These are phyloP conservation scores for Daldinia vernicosa DNA, from an alignment of 495 filamentous ascomycete species.

Conservation along the genomic window DNA sequence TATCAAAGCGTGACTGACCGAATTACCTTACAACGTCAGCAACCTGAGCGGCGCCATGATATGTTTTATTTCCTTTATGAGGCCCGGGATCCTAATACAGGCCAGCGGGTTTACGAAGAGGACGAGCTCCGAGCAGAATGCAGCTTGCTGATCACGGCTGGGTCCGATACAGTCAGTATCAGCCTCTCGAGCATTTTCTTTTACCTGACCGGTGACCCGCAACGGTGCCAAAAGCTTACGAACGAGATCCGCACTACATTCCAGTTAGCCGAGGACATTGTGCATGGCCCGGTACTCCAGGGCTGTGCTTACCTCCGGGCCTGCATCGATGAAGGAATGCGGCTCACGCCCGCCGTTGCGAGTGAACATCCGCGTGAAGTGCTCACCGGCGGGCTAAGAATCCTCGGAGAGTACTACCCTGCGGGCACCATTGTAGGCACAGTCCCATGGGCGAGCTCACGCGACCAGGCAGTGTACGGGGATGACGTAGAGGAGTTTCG, in stretches of 20 bases:
- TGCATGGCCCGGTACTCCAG: constrained; percentile 30
- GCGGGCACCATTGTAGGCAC: constrained; percentile 64
- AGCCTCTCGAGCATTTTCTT: constrained; percentile 62
- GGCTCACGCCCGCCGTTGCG: constrained; percentile 64
- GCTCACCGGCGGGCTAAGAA: constrained; percentile 59
- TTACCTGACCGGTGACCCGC: constrained; percentile 55
- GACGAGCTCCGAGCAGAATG: constrained; percentile 36
- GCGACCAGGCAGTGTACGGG: constrained; percentile 59
- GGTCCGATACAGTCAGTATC: constrained; percentile 54
- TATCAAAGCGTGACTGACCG: constrained; percentile 22
- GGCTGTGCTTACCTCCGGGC: constrained; percentile 65
- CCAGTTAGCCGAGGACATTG: constrained; percentile 57
- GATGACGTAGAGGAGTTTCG: constrained; percentile 44
- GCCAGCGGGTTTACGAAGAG: constrained; percentile 31
- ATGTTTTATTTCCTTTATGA: constrained; percentile 48
- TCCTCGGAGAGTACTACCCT: constrained; percentile 61
- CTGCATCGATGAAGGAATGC: constrained; percentile 70
- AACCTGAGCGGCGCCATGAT: constrained; percentile 43
- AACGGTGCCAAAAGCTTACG: constrained; percentile 50
- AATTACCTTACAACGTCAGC: constrained; percentile 12
- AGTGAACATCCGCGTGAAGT: constrained; percentile 66
- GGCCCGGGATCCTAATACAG: constrained; percentile 43
- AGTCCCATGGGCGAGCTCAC: constrained; percentile 62
- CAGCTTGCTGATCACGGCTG: constrained; percentile 43
- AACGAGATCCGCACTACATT: constrained; percentile 59